Base-by-base conservation (phyloP, 352 stramenopile species). In the Paralagenidium karlingii region DNA sequence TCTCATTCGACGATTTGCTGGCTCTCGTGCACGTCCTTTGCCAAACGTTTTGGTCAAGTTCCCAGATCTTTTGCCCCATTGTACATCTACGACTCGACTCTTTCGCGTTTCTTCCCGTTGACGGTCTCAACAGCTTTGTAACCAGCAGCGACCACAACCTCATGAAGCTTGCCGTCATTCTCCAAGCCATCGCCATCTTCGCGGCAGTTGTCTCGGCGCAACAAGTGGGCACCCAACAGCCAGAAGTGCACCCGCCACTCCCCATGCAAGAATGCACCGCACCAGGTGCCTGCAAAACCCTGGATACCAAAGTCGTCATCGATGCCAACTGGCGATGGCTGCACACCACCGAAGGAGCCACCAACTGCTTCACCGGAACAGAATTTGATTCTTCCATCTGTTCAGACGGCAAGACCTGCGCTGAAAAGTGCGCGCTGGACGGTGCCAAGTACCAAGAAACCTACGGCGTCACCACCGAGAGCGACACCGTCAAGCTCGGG, bases 281-380 rank as follows among this genome's bases (percentile, higher is more conserved):
- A 25, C 52, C 53, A 25, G 50, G 40, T 8, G 66, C 65, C 2
- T 85, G 71, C 25, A 48, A 55, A 16, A 50, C 45, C 2, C 55
- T 69, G 24, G 20, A 47, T 4, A 82, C 62, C 18, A 77, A 67
- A n/a, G 40, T 85, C 37, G 71, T 85, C 36, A 47, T 85, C 21
- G 71, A 85, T 51, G 60, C 68, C 40, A 82, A 82, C 48, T 81
- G 71, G 68, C 68, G 71, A 44, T 82, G 68, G 71, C 43, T 79
- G 25, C 69, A 81, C 43, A 60, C 78, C 46, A 55, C 73, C 10
- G 61, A 49, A 16, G 68, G 62, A 50, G 75, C 68, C 49, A 73
- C 58, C 36, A 81, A 79, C 53, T 82, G 68, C 58, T 85, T 75
- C 63, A 63, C 40, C 3, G 66, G 63, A 18, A 15, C 58, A 11